Base-by-base conservation (phyloP, 768 basidiomycete species). In the Fomitopsis serialis region DNA sequence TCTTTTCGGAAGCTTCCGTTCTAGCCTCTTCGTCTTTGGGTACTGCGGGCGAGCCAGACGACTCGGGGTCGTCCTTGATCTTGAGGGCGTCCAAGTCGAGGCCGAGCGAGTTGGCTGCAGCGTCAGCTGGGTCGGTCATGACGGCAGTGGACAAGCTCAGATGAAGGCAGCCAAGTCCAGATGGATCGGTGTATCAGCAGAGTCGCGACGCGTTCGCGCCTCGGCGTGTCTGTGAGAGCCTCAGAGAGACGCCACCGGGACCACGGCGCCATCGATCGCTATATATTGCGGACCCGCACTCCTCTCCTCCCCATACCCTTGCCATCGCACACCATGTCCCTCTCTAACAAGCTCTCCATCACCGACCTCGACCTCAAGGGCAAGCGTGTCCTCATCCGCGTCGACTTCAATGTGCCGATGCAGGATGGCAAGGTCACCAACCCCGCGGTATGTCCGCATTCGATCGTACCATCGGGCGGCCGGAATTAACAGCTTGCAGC, bases 391-490 rank as follows among this genome's bases (percentile, higher is more conserved):
- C 87, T 96, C 66, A 90, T 96, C 66, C 89, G 92, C 61, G 94
- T 95, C 60, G 93, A 96, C 76, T 96, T 96, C 77, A 96, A 96
- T 68, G 93, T 96, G 55, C 93, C 93, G 57, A 86, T 92, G 73
- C 81, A 87, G 63, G 87, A 92, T 66, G 88, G 87, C 46, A 85
- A 85, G 67, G 94, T 98, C 78, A 96, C 96, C 43, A 99, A 98
- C 75, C 87, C 92, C 59, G 94, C 94, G 52, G 96, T 97, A 68
- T 58, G 93, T 77, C 42, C 50, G 54, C 47, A 42, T 45, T 55
- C 37, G 45, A 37, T 42, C 42, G 21, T 32, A 13, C 21, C 23
- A 23, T 15, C 35, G 25, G 45, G 23, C 52, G 37, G 15, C 11
- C 17, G 6, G 36, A 54, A 50, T 50, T 52, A 3, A 40, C 34